Conservation (phyloP, 176 grass and related monocot genomes). For the Alloteropsis semialata region DNA sequence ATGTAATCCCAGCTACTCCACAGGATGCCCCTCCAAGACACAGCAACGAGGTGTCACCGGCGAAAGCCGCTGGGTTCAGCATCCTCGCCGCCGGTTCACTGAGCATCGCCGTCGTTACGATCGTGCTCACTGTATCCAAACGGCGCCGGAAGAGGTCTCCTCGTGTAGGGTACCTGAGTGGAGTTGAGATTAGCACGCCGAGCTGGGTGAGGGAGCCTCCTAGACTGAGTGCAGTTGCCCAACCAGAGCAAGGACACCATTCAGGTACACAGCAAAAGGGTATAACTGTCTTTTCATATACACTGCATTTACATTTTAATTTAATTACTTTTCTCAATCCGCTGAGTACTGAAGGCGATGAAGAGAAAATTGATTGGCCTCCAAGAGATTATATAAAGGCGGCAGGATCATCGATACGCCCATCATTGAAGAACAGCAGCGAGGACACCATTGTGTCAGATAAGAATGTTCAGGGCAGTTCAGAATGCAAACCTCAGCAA, state of each 20-base stretch:
- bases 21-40: not conserved
- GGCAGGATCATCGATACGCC: not conserved
- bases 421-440: conserved; percentile 19
- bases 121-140: conserved; percentile 30
- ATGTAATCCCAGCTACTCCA: conserved; percentile 30
- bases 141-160: not conserved
- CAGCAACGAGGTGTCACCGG: conserved; percentile 24
- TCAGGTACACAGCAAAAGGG: not conserved
- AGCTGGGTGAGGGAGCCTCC: not conserved
- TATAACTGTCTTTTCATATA: not conserved
- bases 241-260: not conserved
- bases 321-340: not conserved
- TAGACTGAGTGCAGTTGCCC: not conserved
- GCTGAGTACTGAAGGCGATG: not conserved
- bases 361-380: not conserved
- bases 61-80: conserved; percentile 36
- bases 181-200: not conserved
- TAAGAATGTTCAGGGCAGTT: not conserved
- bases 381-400: not conserved
- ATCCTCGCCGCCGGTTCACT: conserved; percentile 32
- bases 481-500: not conserved
- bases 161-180: not conserved
- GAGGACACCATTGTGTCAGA: not conserved
- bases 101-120: not conserved
- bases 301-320: not conserved